Percentiles rank a stretch among this genome's conserved stretches.
phyloP scores from a whole-genome alignment of 441 rosid genomes.

The Eutrema salsugineum region DNA sequence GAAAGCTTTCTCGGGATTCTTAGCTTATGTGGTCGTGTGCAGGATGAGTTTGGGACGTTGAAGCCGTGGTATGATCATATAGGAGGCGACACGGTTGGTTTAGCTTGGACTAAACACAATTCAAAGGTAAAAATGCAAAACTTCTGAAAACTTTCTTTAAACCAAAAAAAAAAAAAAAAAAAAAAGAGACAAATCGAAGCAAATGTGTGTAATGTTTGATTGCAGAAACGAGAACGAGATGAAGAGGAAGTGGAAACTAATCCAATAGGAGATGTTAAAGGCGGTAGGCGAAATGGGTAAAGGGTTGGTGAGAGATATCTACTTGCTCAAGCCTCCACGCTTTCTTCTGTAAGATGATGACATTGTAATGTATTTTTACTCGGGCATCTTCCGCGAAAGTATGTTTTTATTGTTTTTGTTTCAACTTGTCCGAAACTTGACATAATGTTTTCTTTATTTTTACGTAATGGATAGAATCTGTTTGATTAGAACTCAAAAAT shows the following conservation, averaged over 20 bases:
- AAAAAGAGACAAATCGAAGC: too few relatives aligned
- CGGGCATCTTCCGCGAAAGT: not conserved
- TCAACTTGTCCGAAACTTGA: not conserved
- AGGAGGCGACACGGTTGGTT: conserved; percentile 85
- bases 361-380: not conserved
- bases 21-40: conserved; percentile 19
- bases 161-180: not conserved
- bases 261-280: conserved; percentile 50
- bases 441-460: not conserved
- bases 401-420: not conserved
- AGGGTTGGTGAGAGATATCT: conserved; percentile 74
- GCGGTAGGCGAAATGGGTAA: conserved; percentile 71
- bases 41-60: conserved; percentile 59
- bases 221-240: conserved; percentile 70
- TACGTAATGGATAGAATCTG: not conserved
- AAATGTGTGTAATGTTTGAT: conserved; percentile 13
- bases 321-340: conserved; percentile 66
- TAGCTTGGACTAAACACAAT: conserved; percentile 60
- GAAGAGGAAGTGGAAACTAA: conserved; percentile 38
- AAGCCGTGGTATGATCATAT: conserved; percentile 87
- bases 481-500: not conserved
- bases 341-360: not conserved
- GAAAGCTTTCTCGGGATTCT: not conserved
- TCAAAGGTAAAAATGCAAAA: conserved; percentile 54
- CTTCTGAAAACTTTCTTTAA: not conserved